Conservation (phyloP, 257 asterid genomes). For the Fraxinus americana region DNA sequence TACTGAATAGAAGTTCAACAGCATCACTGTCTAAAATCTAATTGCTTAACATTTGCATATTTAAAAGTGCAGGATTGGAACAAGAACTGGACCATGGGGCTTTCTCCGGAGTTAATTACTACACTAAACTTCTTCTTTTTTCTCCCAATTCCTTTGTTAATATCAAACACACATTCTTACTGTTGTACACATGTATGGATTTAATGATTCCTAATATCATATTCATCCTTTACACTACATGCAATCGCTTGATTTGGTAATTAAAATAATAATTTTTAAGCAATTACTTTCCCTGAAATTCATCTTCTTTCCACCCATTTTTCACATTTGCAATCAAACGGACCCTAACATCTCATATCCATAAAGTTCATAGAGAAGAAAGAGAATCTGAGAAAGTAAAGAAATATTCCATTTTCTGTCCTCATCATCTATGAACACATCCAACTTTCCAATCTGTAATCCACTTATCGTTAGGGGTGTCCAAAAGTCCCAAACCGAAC, state of each 20-base stretch:
- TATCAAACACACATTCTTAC: neutral
- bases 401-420: constrained; percentile 25
- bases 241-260: neutral
- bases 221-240: neutral
- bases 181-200: neutral
- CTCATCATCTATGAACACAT: constrained; percentile 39
- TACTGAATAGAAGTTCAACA: neutral
- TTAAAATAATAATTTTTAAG: no score
- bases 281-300: no score
- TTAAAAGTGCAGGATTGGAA: constrained; percentile 45
- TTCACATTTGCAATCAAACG: no score
- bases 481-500: no score
- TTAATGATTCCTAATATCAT: neutral
- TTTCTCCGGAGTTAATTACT: constrained; percentile 34
- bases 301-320: no score
- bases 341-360: constrained; percentile 28
- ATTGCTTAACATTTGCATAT: constrained; percentile 1
- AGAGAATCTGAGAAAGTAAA: neutral
- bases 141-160: neutral
- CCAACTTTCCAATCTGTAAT: constrained; percentile 47
- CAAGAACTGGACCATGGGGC: constrained; percentile 54
- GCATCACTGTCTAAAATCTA: neutral
- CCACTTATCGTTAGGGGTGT: constrained; percentile 32
- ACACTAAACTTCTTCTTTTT: neutral
- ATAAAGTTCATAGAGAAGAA: constrained; percentile 15